These are phyloP conservation scores for Penicillium bialowiezense DNA, from an alignment of 495 filamentous ascomycete genomes.

Conservation along the genomic window DNA sequence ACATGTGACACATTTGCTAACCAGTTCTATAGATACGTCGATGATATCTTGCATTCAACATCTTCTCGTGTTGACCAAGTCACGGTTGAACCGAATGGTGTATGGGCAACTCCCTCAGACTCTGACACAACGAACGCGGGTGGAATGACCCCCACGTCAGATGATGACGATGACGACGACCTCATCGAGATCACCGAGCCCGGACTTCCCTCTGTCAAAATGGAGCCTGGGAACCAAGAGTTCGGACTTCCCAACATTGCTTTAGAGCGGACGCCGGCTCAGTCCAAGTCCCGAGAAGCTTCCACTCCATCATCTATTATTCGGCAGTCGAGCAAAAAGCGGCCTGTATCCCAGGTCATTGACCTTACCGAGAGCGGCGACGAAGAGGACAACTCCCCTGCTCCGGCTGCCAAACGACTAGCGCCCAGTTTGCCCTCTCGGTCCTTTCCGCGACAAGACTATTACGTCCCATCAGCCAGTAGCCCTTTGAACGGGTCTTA, in stretches of 20 bases:
- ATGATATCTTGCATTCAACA: conserved; percentile 76
- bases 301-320: conserved; percentile 47
- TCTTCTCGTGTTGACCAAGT: conserved; percentile 72
- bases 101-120: conserved; percentile 60
- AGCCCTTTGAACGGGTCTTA: conserved; percentile 22
- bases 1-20: conserved; percentile 1
- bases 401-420: conserved; percentile 53
- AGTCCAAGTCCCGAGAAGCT: conserved; percentile 55
- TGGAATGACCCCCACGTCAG: conserved; percentile 35
- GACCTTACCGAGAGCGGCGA: conserved; percentile 77
- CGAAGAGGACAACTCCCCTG: conserved; percentile 63
- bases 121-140: conserved; percentile 33
- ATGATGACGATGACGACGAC: conserved; percentile 69
- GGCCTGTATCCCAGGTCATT: conserved; percentile 63
- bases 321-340: conserved; percentile 53
- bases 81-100: conserved; percentile 81
- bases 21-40: conserved; percentile 66
- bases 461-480: conserved; percentile 19
- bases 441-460: conserved; percentile 20
- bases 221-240: conserved; percentile 51
- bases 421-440: conserved; percentile 20
- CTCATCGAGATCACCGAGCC: conserved; percentile 64
- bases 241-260: conserved; percentile 27
- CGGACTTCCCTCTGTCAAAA: conserved; percentile 43
- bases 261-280: conserved; percentile 50